Evolutionary conservation across 495 filamentous ascomycete genomes (phyloP), one percentile per base, ranked within the genome.

Genomic region (Monascus purpureus): DNA sequence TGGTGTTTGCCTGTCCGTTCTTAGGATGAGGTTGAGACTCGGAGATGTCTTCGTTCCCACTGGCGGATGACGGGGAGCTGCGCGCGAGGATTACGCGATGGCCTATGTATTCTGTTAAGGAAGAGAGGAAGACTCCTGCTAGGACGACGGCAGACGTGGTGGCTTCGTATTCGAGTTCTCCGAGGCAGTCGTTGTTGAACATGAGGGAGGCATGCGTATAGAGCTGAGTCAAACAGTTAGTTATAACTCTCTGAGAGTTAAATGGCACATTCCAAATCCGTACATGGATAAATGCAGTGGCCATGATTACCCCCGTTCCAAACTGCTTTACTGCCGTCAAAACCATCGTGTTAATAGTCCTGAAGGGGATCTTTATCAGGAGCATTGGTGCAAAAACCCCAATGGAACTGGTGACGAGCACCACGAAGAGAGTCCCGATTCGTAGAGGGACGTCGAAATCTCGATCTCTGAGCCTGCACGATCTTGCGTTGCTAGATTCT

Each of bases 281-380:
- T 35, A 76, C 69, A 44, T 84, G 79, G 13, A 83, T 54, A 33
- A 82, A 80, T 9, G 74, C 76, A 0, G 79, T 84, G 3, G 78
- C 63, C 27, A 83, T 61, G 36, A 84, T 73, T 13, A 83, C 69
- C 1, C 80, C 80, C 0, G 80, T 82, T 4, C 80, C 79, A 35
- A 84, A 82, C 36, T 84, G 77, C 40, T 77, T 72, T 17, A 80
- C 57, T 8, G 50, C 24, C 0, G 47, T 57, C 29, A 45, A 55
- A 6, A 68, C 41, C 12, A 67, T 63, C 29, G 69, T 65, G 20
- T 67, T 55, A 31, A 63, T 37, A 2, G 37, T 39, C 8, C 40
- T 37, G 11, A 43, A 49, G 3, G 49, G 53, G 2, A 57, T 42
- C 17, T 53, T 50, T n/a, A 37, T 33, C 8, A 65, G 35, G 1